Evolutionary conservation across 2,329 filamentous ascomycete genomes (phyloP).

Genomic region (Fusarium sp.): DNA sequence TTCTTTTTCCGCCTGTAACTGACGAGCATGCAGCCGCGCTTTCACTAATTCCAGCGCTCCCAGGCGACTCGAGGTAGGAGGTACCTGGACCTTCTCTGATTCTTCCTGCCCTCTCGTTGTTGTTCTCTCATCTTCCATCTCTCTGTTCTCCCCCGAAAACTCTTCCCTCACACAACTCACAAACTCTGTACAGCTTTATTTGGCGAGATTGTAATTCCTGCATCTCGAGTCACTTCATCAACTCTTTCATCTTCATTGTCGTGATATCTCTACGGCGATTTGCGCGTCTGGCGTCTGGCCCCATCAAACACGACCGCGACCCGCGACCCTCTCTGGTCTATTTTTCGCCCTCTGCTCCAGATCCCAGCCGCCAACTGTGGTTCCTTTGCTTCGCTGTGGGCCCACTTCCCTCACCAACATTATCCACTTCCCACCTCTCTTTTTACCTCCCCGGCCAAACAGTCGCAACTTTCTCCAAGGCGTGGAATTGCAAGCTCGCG

Average conservation of each 20-base stretch:
- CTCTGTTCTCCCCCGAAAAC: conserved; percentile 35
- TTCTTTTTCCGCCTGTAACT: conserved; percentile 43
- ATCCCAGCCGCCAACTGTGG: conserved; percentile 49
- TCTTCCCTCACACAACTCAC: conserved; percentile 44
- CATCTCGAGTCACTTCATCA: conserved; percentile 14
- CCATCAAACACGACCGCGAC: conserved; percentile 47
- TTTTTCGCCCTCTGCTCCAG: conserved; percentile 45
- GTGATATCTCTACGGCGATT: conserved; percentile 40
- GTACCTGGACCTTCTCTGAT: conserved; percentile 31
- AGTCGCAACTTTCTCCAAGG: conserved; percentile 27
- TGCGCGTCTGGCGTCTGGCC: conserved; percentile 49
- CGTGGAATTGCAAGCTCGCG: conserved; percentile 37
- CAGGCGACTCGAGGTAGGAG: conserved; percentile 28
- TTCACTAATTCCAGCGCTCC: conserved; percentile 26
- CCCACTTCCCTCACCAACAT: conserved; percentile 46
- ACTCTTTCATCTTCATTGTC: conserved; percentile 22
- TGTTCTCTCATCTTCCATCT: conserved; percentile 45
- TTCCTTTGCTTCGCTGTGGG: conserved; percentile 45
- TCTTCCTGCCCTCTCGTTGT: conserved; percentile 38
- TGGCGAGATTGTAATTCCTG: conserved; percentile 17
- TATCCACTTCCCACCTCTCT: conserved; percentile 46
- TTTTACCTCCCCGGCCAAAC: conserved; percentile 10
- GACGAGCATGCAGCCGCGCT: conserved; percentile 32
- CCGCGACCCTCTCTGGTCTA: conserved; percentile 44
- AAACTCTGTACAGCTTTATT: conserved; percentile 26